These are phyloP conservation scores for Odontarrhena argentea DNA, from an alignment of 345 rosid species.

Conservation along the genomic window DNA sequence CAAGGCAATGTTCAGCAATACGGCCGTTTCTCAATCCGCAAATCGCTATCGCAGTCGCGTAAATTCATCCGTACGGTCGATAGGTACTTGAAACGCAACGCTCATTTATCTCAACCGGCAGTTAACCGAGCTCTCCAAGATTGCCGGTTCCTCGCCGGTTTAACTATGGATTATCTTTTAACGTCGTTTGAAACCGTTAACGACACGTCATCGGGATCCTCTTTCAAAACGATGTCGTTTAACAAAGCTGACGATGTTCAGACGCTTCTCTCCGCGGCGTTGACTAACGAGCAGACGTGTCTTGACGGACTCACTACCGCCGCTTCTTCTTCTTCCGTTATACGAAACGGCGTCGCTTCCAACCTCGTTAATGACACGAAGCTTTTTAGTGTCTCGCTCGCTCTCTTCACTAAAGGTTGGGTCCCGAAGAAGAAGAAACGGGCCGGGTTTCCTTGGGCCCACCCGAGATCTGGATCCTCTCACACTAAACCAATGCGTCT, in stretches of 20 bases:
- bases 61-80: slow-evolving; percentile 55
- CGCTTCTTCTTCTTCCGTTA: slow-evolving; percentile 42
- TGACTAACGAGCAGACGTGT: slow-evolving; percentile 84
- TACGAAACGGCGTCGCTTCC: slow-evolving; percentile 47
- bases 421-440: slow-evolving; percentile 58
- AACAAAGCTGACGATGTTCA: slow-evolving; percentile 63
- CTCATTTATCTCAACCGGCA: slow-evolving; percentile 49
- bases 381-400: slow-evolving; percentile 71
- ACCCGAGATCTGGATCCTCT: slow-evolving; percentile 30
- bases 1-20: slow-evolving; percentile 53
- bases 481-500: slow-evolving; percentile 34
- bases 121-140: slow-evolving; percentile 71
- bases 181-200: slow-evolving; percentile 50
- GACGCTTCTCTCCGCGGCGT: slow-evolving; percentile 71
- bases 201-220: slow-evolving; percentile 41
- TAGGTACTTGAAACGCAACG: slow-evolving; percentile 45
- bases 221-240: slow-evolving; percentile 38
- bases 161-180: slow-evolving; percentile 61
- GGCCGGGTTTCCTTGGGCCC: slow-evolving; percentile 42
- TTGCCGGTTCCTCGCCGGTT: slow-evolving; percentile 59
- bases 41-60: slow-evolving; percentile 64
- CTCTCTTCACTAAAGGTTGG: slow-evolving; percentile 77
- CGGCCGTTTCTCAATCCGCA: slow-evolving; percentile 60
- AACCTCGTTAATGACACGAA: slow-evolving; percentile 76
- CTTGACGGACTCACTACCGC: slow-evolving; percentile 59